Conservation (phyloP, 2,329 filamentous ascomycete genomes). For the Trichoderma arundinaceum region DNA sequence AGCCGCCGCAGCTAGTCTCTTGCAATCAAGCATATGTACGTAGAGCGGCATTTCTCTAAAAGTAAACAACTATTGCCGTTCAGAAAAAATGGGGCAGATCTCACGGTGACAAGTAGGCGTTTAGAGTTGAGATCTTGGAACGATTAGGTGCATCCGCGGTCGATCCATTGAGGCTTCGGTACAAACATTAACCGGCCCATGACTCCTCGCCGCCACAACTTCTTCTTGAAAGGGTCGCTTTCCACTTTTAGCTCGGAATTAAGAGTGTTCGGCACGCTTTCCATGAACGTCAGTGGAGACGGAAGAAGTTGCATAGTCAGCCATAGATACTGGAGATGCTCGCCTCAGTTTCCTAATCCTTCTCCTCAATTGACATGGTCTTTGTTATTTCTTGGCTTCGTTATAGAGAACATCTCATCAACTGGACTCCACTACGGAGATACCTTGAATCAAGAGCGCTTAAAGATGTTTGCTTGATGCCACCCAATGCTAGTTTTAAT, state of each 20-base stretch:
- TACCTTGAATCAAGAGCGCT: not conserved
- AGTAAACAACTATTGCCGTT: not conserved
- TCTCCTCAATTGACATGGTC: not conserved
- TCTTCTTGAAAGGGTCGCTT: not conserved
- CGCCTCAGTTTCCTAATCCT: not conserved
- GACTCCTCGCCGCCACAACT: not conserved
- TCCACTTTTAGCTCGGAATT: not conserved
- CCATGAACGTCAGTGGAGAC: not conserved
- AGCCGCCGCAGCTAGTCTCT: too few relatives aligned
- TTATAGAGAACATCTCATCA: not conserved
- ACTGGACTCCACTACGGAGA: not conserved
- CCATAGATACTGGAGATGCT: not conserved
- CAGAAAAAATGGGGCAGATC: not conserved
- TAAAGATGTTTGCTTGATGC: not conserved
- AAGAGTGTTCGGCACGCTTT: not conserved
- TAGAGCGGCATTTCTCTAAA: not conserved
- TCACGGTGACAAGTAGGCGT: not conserved
- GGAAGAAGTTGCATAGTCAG: not conserved
- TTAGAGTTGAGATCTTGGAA: not conserved
- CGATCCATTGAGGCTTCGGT: not conserved
- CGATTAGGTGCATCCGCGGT: not conserved
- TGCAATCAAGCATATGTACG: too few relatives aligned
- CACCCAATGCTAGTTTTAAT: not conserved
- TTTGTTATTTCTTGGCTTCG: not conserved
- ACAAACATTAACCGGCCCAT: not conserved